These are phyloP conservation scores for Tricholoma flavovirens DNA, from an alignment of 768 basidiomycete genomes.

Conservation along the genomic window DNA sequence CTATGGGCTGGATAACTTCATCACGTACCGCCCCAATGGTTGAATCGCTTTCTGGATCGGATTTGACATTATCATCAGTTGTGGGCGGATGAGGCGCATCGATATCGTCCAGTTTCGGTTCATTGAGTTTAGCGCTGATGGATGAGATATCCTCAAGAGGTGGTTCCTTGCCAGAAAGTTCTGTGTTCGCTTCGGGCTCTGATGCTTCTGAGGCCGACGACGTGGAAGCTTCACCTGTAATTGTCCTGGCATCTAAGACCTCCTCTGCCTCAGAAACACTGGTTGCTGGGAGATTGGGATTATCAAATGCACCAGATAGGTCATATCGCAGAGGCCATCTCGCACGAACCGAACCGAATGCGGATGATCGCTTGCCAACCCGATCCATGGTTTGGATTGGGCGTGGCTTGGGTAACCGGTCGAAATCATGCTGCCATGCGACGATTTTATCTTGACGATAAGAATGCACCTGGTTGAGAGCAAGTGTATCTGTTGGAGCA, in stretches of 20 bases:
- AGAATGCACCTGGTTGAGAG: conserved; percentile 79
- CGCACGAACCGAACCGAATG: conserved; percentile 63
- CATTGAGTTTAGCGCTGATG: not conserved
- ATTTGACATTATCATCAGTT: conserved; percentile 26
- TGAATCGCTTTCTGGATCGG: conserved; percentile 77
- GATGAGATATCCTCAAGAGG: conserved; percentile 5
- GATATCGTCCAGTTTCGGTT: conserved; percentile 4
- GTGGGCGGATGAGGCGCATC: conserved; percentile 5
- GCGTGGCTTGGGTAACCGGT: conserved; percentile 72
- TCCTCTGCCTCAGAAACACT: conserved; percentile 76
- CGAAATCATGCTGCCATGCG: conserved; percentile 94
- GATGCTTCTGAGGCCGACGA: conserved; percentile 73
- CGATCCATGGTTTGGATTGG: conserved; percentile 44
- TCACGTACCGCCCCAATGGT: conserved; percentile 63
- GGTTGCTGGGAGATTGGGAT: conserved; percentile 52
- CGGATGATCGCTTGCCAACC: conserved; percentile 48
- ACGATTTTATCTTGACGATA: conserved; percentile 91
- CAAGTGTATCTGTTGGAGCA: conserved; percentile 76
- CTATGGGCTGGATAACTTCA: conserved; percentile 21
- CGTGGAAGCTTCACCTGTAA: conserved; percentile 49
- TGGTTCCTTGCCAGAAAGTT: conserved; percentile 13
- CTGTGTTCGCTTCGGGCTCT: conserved; percentile 46
- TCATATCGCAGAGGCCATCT: conserved; percentile 69
- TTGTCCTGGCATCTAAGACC: conserved; percentile 38
- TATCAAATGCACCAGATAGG: conserved; percentile 46